Evolutionary conservation across 129 eudicot species (phyloP).

Genomic region (Ambrosia trifida): DNA sequence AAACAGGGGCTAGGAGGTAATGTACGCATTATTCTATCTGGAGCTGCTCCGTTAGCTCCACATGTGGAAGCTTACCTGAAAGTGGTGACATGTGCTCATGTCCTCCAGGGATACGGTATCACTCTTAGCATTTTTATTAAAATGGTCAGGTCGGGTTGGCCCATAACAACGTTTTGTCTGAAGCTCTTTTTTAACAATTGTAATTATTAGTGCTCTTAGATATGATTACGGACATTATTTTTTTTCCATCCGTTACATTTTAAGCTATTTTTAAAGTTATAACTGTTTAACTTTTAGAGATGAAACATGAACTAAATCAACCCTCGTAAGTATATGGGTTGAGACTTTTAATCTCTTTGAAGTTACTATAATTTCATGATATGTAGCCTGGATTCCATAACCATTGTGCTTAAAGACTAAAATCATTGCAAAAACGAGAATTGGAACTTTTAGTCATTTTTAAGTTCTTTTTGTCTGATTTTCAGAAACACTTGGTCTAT

Average conservation of each 20-base stretch:
- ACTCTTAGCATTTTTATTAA: neutral
- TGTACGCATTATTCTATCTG: constrained; percentile 71
- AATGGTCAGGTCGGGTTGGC: neutral
- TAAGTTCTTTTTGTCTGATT: neutral
- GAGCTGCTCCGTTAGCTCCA: constrained; percentile 83
- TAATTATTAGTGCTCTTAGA: neutral
- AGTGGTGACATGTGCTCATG: constrained; percentile 70
- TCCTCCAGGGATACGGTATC: constrained; percentile 84
- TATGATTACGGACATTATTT: neutral
- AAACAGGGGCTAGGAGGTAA: constrained; percentile 71
- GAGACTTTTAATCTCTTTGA: too few relatives aligned
- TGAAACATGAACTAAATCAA: too few relatives aligned
- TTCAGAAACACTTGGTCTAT: neutral
- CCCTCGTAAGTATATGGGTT: too few relatives aligned
- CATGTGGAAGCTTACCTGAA: constrained; percentile 73
- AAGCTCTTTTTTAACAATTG: neutral
- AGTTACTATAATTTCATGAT: too few relatives aligned
- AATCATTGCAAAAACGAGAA: constrained; percentile 21
- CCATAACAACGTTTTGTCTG: neutral
- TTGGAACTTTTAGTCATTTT: neutral
- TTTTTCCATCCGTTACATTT: neutral
- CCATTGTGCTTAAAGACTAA: neutral
- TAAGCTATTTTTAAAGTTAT: neutral
- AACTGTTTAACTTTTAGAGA: too few relatives aligned
- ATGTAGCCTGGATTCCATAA: too few relatives aligned